Evolutionary conservation across 345 rosid species (phyloP), one percentile per base, ranked within the genome.

Genomic region (Arabis hirsuta): DNA sequence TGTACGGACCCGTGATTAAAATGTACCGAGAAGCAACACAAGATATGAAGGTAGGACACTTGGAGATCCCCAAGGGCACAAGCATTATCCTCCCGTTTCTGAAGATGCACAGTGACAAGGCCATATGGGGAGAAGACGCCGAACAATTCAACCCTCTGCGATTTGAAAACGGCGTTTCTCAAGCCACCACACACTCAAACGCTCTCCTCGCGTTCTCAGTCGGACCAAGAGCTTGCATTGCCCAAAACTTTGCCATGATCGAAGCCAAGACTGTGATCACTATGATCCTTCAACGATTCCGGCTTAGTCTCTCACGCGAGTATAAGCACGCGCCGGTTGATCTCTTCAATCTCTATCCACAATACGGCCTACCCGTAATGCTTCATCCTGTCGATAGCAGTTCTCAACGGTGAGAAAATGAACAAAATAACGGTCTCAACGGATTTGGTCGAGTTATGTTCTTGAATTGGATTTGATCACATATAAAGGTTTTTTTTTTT

Each of bases 81-180:
- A 12, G 44, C 0, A 1, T 82, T 2, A 42, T 62, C 31, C 71
- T 85, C 12, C 78, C 77, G 0, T 5, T 73, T 0, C 14, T 77
- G 6, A 61, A 69, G 26, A 78, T 85, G 24, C 82, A 82, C 31
- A 77, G 74, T 5, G 64, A 63, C 59, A 70, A 79, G 41, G 63
- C 77, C 19, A 67, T 78, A 2, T 84, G 88, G 90, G 92, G 90
- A 62, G 79, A 84, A 10, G 92, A 88, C 75, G 84, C 80, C 5
- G 34, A 82, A n/a, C 74, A 85, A 52, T 88, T 88, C 83, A 76
- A 83, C 34, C 88, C 90, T 5, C 1, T 68, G 4, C 74, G 86
- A 42, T 83, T 84, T 62, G 41, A 8, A 34, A 69, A 74, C 29
- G 81, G 84, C 4, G 54, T 76, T 3, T 50, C 81, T 53, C 78